Evolutionary conservation across 1,139 yeast species (phyloP).

Genomic region (Suzukiozyma palmioleophila): DNA sequence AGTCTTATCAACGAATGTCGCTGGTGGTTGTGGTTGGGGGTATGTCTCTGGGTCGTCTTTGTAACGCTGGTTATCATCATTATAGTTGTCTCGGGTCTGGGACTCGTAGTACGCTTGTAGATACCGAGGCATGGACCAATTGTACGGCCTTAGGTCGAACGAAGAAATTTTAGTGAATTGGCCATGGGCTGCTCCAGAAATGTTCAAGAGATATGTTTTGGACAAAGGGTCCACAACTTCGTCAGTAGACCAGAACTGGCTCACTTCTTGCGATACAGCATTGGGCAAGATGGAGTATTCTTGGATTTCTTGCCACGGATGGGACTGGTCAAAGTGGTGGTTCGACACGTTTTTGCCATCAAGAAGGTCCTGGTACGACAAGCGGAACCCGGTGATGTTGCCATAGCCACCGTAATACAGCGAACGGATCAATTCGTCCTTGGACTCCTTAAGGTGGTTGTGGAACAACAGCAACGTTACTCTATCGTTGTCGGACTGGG

Average conservation of each 20-base stretch:
- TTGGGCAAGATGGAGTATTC: conserved; percentile 59
- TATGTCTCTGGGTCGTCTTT: conserved; percentile 8
- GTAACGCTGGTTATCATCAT: conserved; percentile 9
- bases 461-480: conserved; percentile 26
- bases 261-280: conserved; percentile 43
- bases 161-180: conserved; percentile 22
- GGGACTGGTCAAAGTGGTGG: conserved; percentile 31
- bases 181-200: conserved; percentile 49
- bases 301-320: conserved; percentile 53
- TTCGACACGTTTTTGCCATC: conserved; percentile 40
- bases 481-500: conserved; percentile 24
- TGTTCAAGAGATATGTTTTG: conserved; percentile 42
- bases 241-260: conserved; percentile 44
- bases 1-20: conserved; percentile 11
- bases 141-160: conserved; percentile 13
- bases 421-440: conserved; percentile 32
- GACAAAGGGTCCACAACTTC: conserved; percentile 12
- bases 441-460: conserved; percentile 26
- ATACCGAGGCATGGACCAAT: conserved; percentile 39
- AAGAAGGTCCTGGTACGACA: conserved; percentile 55
- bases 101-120: conserved; percentile 31
- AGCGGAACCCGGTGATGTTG: conserved; percentile 66
- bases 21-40: conserved; percentile 4
- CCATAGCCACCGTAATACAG: conserved; percentile 56
- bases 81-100: conserved; percentile 22